Conservation (phyloP, 1,284 basidiomycete genomes). For the Taiwanofungus camphoratus region DNA sequence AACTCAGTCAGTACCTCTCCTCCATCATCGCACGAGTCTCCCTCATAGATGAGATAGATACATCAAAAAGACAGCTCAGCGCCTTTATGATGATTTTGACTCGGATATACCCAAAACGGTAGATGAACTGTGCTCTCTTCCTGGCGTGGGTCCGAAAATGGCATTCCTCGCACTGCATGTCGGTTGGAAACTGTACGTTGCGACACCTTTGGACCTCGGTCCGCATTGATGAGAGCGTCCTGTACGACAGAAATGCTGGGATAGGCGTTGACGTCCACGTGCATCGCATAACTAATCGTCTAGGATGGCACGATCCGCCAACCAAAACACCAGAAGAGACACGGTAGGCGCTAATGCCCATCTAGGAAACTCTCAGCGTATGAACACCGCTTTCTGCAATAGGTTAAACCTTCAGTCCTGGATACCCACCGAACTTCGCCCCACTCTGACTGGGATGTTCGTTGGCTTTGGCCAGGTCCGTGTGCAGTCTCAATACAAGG, state of each 20-base stretch:
- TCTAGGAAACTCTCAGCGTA: no score
- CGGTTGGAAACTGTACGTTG: constrained; percentile 82
- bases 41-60: constrained; percentile 41
- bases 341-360: constrained; percentile 46
- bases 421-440: constrained; percentile 77
- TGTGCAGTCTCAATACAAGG: constrained; percentile 2
- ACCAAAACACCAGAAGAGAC: constrained; percentile 90
- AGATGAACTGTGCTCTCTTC: constrained; percentile 78
- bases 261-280: constrained; percentile 98
- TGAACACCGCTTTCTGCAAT: constrained; percentile 1
- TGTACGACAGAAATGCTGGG: constrained; percentile 74
- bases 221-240: no score
- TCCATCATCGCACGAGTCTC: background rate
- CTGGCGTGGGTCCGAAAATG: constrained; percentile 93
- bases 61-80: constrained; percentile 67
- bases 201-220: no score
- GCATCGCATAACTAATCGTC: constrained; percentile 87
- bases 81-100: constrained; percentile 64
- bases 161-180: constrained; percentile 80
- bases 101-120: constrained; percentile 84
- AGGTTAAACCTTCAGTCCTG: constrained; percentile 88
- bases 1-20: constrained; percentile 50
- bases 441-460: constrained; percentile 82
- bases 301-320: constrained; percentile 84
- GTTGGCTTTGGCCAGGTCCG: constrained; percentile 90